A percentile compares a stretch with the other conserved stretches of the same genome.
phyloP scores from a whole-genome alignment of 768 basidiomycete genomes.

The Suillus decipiens region DNA sequence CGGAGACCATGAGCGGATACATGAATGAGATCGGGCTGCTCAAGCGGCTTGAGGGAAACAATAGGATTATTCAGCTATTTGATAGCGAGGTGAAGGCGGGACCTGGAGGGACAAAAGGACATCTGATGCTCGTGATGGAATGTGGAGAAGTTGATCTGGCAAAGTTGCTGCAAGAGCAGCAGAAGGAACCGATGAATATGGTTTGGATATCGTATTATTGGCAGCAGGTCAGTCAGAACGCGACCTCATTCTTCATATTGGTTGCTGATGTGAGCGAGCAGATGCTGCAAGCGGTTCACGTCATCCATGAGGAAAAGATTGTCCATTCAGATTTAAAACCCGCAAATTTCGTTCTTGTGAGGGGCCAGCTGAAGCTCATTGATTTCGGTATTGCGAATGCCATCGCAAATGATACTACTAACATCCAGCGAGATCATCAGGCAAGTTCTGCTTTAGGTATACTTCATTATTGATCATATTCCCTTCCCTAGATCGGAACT shows the following conservation, averaged over 20 bases:
- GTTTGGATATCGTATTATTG: conserved; percentile 95
- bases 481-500: conserved; percentile 73
- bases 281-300: conserved; percentile 99
- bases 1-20: conserved; percentile 88
- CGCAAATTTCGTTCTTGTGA: conserved; percentile 96
- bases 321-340: conserved; percentile 99
- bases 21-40: conserved; percentile 95
- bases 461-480: conserved; percentile 2
- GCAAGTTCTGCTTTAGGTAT: conserved; percentile 38
- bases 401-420: conserved; percentile 97
- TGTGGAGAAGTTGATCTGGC: conserved; percentile 94
- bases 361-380: conserved; percentile 93
- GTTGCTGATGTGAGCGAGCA: conserved; percentile 32
- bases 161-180: conserved; percentile 78
- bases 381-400: conserved; percentile 99
- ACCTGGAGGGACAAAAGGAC: conserved; percentile 69
- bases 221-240: conserved; percentile 73
- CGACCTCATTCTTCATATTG: background rate
- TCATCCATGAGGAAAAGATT: conserved; percentile 97
- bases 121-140: conserved; percentile 91
- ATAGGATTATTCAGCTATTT: conserved; percentile 86
- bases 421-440: conserved; percentile 96
- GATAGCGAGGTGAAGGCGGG: conserved; percentile 81
- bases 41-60: conserved; percentile 92
- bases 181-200: conserved; percentile 84